Base-by-base conservation (phyloP, 306 rosid species). In the Herpetospermum pedunculosum region DNA sequence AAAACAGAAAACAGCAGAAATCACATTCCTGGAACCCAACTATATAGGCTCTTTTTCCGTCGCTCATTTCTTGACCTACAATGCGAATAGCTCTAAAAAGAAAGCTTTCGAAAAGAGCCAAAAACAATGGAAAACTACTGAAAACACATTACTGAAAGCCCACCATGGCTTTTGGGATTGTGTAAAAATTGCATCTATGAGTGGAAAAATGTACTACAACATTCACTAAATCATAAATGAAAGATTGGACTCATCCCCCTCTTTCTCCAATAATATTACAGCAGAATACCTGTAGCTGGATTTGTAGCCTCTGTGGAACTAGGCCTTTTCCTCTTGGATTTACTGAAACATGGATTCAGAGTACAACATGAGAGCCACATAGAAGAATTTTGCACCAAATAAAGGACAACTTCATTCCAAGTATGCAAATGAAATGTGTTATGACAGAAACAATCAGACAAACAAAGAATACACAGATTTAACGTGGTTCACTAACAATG, bases 311-410 rank as follows among this genome's bases (percentile, higher is more conserved):
- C 98, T 10, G 70, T 74, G 26, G 80, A 80, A 85, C 82, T 82
- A 12, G 72, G 70, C 77, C 65, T 83, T 79, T 87, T 90, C 80
- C 85, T 84, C 87, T 90, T 92, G 54, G 85, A 80, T 74, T 92
- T 92, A 55, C 70, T 75, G 63, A 25, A 81, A 38, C 6, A 28
- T 44, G 57, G 49, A 25, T 19, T 19, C 46, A 41, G 35, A 47
- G 40, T 55, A 58, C 74, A 76, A 44, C 57, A 28, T 53, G 65
- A 68, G 72, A 75, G 75, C 69, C 73, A 38, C 25, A 38, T 35
- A 25, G 40, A 76, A 68, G 40, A 40, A 46, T 29, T 30, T 41
- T 44, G n/a, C 26, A 75, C 57, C 6, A 41, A 41, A 30, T 13
- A 40, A 41, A 71, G 29, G 15, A 18, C 34, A 32, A 70, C 75